phyloP scores from a whole-genome alignment of 805 yeast species.

The Metschnikowia continentalis region DNA sequence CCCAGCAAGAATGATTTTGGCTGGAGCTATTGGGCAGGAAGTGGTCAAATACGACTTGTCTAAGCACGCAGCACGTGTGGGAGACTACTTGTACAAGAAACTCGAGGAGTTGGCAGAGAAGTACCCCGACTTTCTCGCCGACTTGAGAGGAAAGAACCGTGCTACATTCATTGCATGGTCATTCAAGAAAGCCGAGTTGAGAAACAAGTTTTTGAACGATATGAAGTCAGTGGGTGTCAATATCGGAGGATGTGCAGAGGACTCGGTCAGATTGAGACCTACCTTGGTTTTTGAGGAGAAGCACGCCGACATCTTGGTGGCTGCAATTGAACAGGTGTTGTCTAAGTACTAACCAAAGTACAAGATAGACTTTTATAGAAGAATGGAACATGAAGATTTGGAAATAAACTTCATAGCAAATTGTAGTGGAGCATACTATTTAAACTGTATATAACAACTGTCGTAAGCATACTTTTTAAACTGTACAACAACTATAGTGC shows the following conservation, averaged over 20 bases:
- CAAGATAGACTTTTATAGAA: neutral
- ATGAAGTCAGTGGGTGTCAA: slow-evolving; percentile 67
- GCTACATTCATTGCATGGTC: slow-evolving; percentile 87
- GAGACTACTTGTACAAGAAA: slow-evolving; percentile 58
- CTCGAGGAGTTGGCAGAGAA: slow-evolving; percentile 49
- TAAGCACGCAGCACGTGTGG: slow-evolving; percentile 54
- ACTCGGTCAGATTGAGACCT: slow-evolving; percentile 78
- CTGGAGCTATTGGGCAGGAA: slow-evolving; percentile 69
- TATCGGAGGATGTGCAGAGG: slow-evolving; percentile 82
- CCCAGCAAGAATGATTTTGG: slow-evolving; percentile 74
- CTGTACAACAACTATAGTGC: too few species aligned
- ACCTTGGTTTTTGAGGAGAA: slow-evolving; percentile 71
- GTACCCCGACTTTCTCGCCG: slow-evolving; percentile 49
- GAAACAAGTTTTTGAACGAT: slow-evolving; percentile 59
- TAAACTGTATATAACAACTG: too few species aligned
- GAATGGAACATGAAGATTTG: neutral
- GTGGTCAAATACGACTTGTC: slow-evolving; percentile 57
- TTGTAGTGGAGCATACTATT: too few species aligned
- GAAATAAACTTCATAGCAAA: too few species aligned
- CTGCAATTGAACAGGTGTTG: slow-evolving; percentile 36
- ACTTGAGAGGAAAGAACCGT: slow-evolving; percentile 69
- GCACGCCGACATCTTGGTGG: slow-evolving; percentile 67
- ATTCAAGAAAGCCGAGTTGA: slow-evolving; percentile 45
- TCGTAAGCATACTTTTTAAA: too few species aligned
- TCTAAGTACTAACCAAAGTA: slow-evolving; percentile 23